Evolutionary conservation across 2,329 filamentous ascomycete species (phyloP).

Genomic region (Fusarium udum): DNA sequence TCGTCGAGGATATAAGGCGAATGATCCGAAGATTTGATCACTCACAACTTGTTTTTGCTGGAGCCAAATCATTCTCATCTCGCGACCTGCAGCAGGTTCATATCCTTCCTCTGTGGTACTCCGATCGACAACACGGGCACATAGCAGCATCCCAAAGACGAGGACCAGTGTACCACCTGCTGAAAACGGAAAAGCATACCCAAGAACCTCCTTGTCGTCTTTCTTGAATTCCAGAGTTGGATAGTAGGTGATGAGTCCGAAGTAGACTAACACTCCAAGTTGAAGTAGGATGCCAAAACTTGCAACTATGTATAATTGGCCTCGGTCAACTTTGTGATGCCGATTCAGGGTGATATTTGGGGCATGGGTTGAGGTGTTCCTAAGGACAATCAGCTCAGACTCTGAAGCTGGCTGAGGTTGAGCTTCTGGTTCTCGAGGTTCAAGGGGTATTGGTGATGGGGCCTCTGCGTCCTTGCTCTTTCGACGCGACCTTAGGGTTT

Average conservation of each 20-base stretch:
- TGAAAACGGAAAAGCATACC: constrained; percentile 22
- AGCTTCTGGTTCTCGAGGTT: background rate
- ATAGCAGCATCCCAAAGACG: constrained; percentile 43
- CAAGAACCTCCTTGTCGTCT: background rate
- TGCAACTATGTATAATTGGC: background rate
- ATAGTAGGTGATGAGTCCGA: constrained; percentile 14
- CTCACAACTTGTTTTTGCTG: constrained; percentile 41
- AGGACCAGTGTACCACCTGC: constrained; percentile 44
- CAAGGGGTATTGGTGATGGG: background rate
- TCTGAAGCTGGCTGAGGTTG: too few relatives aligned
- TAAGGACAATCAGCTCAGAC: background rate
- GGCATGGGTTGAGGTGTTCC: background rate
- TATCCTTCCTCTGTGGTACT: constrained; percentile 42
- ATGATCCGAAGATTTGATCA: constrained; percentile 41
- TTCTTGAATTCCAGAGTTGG: background rate
- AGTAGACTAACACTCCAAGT: constrained; percentile 35
- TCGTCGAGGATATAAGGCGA: background rate
- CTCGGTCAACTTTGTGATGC: background rate
- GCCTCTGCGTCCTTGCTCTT: background rate
- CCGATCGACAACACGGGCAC: constrained; percentile 45
- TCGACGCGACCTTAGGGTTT: background rate
- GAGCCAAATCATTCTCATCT: constrained; percentile 41
- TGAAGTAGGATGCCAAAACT: constrained; percentile 33
- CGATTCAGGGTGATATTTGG: background rate
- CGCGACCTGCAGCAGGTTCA: background rate